Conservation (phyloP, 208 protist genomes). For the Leishmania aethiopica region DNA sequence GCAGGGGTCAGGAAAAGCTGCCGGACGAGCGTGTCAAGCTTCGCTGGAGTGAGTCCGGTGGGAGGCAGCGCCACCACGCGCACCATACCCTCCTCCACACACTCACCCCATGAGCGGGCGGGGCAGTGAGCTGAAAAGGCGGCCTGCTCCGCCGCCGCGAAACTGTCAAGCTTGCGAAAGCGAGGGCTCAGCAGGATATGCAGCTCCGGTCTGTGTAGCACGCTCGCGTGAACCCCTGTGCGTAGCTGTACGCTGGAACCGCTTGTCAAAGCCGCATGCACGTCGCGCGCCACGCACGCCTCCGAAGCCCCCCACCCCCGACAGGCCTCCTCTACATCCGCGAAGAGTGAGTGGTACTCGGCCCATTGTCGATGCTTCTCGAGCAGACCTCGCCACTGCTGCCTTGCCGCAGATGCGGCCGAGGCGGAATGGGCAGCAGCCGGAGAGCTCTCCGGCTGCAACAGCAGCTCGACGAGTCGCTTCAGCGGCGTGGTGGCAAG, state of each 20-base stretch:
- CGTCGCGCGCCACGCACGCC: slow-evolving; percentile 28
- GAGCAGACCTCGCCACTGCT: slow-evolving; percentile 29
- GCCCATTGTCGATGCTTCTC: slow-evolving; percentile 27
- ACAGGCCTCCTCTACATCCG: slow-evolving; percentile 25
- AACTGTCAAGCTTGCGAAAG: slow-evolving; percentile 11
- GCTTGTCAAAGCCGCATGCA: slow-evolving; percentile 31
- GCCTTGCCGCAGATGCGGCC: not conserved
- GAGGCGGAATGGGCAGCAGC: not conserved
- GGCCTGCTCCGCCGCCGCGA: slow-evolving; percentile 25
- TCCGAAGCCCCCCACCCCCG: slow-evolving; percentile 23
- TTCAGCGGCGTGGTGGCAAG: slow-evolving; percentile 31
- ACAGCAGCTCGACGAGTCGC: slow-evolving; percentile 33
- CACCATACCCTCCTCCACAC: slow-evolving; percentile 20
- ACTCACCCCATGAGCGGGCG: slow-evolving; percentile 9
- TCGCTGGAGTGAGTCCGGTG: not conserved
- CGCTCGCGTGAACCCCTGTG: slow-evolving; percentile 60
- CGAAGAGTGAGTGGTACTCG: slow-evolving; percentile 31
- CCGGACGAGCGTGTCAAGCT: slow-evolving; percentile 19
- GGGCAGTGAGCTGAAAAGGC: slow-evolving; percentile 15
- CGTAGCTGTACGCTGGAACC: slow-evolving; percentile 55
- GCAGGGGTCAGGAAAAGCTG: slow-evolving; percentile 33
- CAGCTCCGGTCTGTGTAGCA: slow-evolving; percentile 46
- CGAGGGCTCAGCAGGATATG: slow-evolving; percentile 18
- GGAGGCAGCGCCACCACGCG: slow-evolving; percentile 10
- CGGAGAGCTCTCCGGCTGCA: not conserved